Percentiles rank a stretch among this genome's conserved stretches.
These are phyloP conservation scores for Scheffersomyces segobiensis DNA, from an alignment of 1,139 yeast genomes.

Conservation along the genomic window DNA sequence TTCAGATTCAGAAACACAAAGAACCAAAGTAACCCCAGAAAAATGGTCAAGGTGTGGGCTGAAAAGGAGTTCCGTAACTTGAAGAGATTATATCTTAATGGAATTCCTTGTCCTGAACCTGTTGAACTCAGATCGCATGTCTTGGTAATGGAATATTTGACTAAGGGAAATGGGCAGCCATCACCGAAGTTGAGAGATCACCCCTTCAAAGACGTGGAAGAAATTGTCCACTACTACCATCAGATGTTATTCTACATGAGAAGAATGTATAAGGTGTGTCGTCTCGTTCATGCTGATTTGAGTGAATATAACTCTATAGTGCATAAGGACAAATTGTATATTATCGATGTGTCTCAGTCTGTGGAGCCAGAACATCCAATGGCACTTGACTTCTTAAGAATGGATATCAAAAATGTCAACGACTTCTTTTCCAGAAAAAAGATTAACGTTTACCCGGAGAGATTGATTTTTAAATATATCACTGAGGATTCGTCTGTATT, in stretches of 20 bases:
- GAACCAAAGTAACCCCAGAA: constrained; percentile 87
- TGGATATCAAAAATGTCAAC: constrained; percentile 96
- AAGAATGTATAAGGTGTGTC: constrained; percentile 81
- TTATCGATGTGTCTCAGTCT: constrained; percentile 95
- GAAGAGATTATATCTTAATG: constrained; percentile 73
- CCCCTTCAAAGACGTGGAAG: constrained; percentile 62
- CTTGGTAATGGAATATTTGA: constrained; percentile 88
- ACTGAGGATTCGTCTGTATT: constrained; percentile 43
- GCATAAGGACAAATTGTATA: constrained; percentile 76
- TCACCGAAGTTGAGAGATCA: constrained; percentile 88
- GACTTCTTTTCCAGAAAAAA: constrained; percentile 75
- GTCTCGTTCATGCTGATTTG: constrained; percentile 93
- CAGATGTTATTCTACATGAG: constrained; percentile 85
- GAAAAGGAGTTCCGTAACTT: constrained; percentile 94
- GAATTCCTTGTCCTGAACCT: constrained; percentile 93
- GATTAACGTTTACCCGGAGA: constrained; percentile 78
- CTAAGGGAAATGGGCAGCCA: constrained; percentile 78
- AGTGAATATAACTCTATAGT: constrained; percentile 93
- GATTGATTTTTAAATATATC: constrained; percentile 76
- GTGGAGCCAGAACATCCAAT: constrained; percentile 98
- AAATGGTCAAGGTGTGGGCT: constrained; percentile 98
- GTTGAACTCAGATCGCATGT: constrained; percentile 86
- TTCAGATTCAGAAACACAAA: constrained; percentile 85
- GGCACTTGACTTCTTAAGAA: constrained; percentile 89
- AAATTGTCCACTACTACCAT: constrained; percentile 67